A percentile compares a stretch with the other conserved stretches of the same genome.
phyloP scores from a whole-genome alignment of 169 alveolate species.

The Plasmodium yoelii region DNA sequence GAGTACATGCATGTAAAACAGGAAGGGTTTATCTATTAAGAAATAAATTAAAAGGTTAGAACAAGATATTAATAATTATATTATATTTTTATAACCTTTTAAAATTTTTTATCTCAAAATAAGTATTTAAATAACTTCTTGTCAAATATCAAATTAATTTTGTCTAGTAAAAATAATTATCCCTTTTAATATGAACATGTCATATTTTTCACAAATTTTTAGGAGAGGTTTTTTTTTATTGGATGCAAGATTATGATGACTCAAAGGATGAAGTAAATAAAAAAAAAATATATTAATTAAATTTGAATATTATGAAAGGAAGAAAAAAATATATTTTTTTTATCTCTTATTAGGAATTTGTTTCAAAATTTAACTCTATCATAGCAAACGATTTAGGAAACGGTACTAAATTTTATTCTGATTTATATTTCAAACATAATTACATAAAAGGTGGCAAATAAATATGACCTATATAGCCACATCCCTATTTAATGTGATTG shows the following conservation, averaged over 20 bases:
- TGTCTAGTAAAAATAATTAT: neutral
- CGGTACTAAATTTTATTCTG: constrained; percentile 5
- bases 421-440: neutral
- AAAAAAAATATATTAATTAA: neutral
- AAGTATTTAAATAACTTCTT: neutral
- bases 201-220: no score
- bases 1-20: constrained; percentile 63
- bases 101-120: neutral
- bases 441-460: neutral
- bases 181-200: no score
- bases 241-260: constrained; percentile 77
- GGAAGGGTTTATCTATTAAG: constrained; percentile 73
- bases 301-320: no score
- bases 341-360: constrained; percentile 17
- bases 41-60: constrained; percentile 55
- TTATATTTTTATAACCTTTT: no score
- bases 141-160: neutral
- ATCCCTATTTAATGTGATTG: no score
- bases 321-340: neutral
- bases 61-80: neutral
- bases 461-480: no score
- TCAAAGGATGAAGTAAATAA: constrained; percentile 75
- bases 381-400: constrained; percentile 57
- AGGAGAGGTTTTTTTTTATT: constrained; percentile 52
- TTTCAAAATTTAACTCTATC: constrained; percentile 48